Base-by-base conservation (phyloP, 2,329 filamentous ascomycete genomes). In the Aspergillus intermedius region DNA sequence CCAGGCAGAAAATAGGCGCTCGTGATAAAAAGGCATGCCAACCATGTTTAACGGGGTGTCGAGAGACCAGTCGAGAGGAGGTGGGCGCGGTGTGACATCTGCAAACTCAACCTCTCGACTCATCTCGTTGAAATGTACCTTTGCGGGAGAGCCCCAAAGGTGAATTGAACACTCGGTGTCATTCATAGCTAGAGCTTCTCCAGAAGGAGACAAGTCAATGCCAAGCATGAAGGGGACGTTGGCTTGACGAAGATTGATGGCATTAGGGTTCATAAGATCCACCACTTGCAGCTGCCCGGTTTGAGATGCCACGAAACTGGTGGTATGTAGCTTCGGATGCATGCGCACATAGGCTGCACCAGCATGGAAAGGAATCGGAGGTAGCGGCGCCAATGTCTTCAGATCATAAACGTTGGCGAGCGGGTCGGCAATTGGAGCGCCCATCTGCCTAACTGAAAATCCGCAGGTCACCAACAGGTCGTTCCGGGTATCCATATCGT, bases 391-490 rank as follows among this genome's bases (percentile, higher is more conserved):
- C 73, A 96, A 80, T 42, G 89, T 93, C 71, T 95, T 95, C 42
- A 98, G 77, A 63, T 97, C 91, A 63, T 95, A 97, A 30, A 97
- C 90, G 59, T 96, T 95, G 50, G 95, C 88, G 50, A 97, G 84
- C 0, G 90, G 88, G 63, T 98, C 93, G 30, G 94, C 81, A 74
- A 94, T 90, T 54, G 87, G 87, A 37, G 83, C 82, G 32, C 85
- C 82, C 56, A 88, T 77, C 61, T 91, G 89, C 56, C 91, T 82
- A 21, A 89, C 79, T 1, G 91, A 95, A 70, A 88, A 95, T 32
- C 93, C 93, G 67, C 93, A 98, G 4, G 93, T 97, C 19, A 97
- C 87, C 47, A 98, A 83, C 57, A 93, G 93, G 66, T 97, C 91
- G 62, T 93, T 88, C 63, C 93, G 88, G 7, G 91, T 89, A 72